Evolutionary conservation across 192 early-diverging fungal genomes (phyloP), one percentile per base, ranked within the genome.

Genomic region (Linnemannia zychae): DNA sequence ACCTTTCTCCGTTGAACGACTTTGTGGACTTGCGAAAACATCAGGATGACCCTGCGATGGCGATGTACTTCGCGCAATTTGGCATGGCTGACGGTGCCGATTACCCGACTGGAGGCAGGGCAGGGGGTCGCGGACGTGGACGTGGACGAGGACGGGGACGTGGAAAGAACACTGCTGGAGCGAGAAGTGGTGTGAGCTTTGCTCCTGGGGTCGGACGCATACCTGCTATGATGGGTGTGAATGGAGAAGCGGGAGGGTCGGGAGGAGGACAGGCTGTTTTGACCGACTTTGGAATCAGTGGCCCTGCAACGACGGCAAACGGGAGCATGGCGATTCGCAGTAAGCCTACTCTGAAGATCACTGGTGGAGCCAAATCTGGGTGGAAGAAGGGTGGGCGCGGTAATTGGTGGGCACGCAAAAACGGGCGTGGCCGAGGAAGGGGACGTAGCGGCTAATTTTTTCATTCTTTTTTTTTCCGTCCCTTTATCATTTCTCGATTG

Each of bases 51-150:
- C 86, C 86, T 3, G 52, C 71, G 3, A 24, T 82, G 33, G 86
- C 80, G 7, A 78, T 82, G 77, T 87, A 79, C 70, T 87, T 87
- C 79, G 80, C 82, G 1, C 86, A 87, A 36, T 75, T 87, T 44
- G 78, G 71, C 22, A 17, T 57, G 34, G 68, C 37, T 63, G 50
- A 76, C n/a, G 74, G 34, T 2, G 63, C 31, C 13, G 70, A 49
- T 3, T 16, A 49, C 2, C 28, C 77, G 38, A 57, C 53, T 33
- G 73, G 53, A 46, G 38, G 57, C 22, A 7, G 37, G 1, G 57
- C 17, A n/a, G 28, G 66, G 13, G 72, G 73, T 5, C 72, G 77
- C 31, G 49, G 73, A 2, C 52, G 82, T 9, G 77, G 77, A 28
- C 67, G 77, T 11, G 74, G 67, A 12, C 72, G 74, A 13, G 74